phyloP scores from a whole-genome alignment of 2,329 filamentous ascomycete genomes.

The Aspergillus tubingensis region DNA sequence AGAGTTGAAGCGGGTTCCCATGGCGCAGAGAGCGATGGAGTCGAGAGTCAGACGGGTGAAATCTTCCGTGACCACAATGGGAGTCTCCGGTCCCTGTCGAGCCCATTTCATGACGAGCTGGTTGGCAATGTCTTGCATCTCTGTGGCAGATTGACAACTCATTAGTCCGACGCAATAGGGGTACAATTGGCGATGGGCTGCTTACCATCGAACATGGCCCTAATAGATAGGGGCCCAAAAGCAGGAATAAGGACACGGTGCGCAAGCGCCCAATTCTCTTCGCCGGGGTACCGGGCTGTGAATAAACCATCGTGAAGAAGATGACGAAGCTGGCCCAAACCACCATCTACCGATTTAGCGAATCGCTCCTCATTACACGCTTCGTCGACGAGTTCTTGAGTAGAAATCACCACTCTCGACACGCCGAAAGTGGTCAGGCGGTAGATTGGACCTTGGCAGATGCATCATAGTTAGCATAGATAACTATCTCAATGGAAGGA shows the following conservation, averaged over 20 bases:
- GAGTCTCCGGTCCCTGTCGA: slow-evolving; percentile 53
- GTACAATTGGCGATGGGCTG: neutral
- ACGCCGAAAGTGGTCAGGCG: slow-evolving; percentile 54
- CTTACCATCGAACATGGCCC: slow-evolving; percentile 45
- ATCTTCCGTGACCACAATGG: slow-evolving; percentile 65
- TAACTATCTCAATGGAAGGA: neutral
- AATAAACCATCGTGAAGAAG: slow-evolving; percentile 68
- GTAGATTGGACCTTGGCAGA: slow-evolving; percentile 57
- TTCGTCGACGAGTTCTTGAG: slow-evolving; percentile 61
- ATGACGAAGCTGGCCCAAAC: slow-evolving; percentile 59
- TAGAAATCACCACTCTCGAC: slow-evolving; percentile 52
- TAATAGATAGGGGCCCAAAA: slow-evolving; percentile 50
- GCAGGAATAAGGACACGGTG: slow-evolving; percentile 51
- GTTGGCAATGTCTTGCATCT: slow-evolving; percentile 44
- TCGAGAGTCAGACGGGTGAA: slow-evolving; percentile 74
- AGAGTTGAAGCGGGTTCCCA: slow-evolving; percentile 73
- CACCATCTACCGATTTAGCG: slow-evolving; percentile 56
- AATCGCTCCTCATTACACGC: slow-evolving; percentile 67
- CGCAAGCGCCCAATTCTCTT: slow-evolving; percentile 66
- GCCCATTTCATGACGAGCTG: slow-evolving; percentile 48
- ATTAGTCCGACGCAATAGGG: neutral
- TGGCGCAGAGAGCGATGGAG: slow-evolving; percentile 70
- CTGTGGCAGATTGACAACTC: slow-evolving; percentile 14
- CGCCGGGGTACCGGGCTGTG: slow-evolving; percentile 52
- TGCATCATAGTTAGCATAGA: neutral